Evolutionary conservation across 2,329 filamentous ascomycete genomes (phyloP).

Genomic region (Colletotrichum shisoi): DNA sequence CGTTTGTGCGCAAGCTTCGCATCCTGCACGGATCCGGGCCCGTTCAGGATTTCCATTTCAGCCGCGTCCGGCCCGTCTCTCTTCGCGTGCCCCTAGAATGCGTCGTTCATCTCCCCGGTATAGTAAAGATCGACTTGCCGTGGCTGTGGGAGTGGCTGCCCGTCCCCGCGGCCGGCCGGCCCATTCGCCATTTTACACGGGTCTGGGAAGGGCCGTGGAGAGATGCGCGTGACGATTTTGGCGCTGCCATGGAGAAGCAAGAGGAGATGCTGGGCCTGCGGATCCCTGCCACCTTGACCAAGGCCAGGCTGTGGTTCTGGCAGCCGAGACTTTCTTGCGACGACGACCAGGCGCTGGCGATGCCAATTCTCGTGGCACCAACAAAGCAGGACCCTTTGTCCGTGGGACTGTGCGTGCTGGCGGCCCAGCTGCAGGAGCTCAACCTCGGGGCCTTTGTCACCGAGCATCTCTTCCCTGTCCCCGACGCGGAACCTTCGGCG

Average conservation of each 20-base stretch:
- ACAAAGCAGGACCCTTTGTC: background rate
- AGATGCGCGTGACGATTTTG: background rate
- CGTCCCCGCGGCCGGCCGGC: background rate
- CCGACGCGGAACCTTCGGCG: slow-evolving; percentile 4
- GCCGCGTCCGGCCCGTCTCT: no score
- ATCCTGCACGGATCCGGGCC: no score
- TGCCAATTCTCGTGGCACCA: background rate
- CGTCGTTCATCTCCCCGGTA: no score
- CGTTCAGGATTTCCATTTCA: no score
- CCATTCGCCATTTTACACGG: background rate
- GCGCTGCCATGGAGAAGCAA: background rate
- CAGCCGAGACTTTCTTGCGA: background rate
- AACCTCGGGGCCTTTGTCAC: background rate
- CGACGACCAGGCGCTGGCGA: background rate
- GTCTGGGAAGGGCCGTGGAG: background rate
- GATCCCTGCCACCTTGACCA: background rate
- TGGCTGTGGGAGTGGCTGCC: slow-evolving; percentile 39
- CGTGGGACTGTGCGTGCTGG: background rate
- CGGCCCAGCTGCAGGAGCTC: background rate
- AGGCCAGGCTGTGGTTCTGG: background rate
- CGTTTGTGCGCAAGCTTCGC: no score
- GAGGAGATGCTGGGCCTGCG: background rate
- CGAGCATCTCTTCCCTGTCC: background rate
- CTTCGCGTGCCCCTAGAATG: no score
- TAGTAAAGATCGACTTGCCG: no score